These are phyloP conservation scores for Thuja plicata DNA, from an alignment of 83 land plant genomes.

Conservation along the genomic window DNA sequence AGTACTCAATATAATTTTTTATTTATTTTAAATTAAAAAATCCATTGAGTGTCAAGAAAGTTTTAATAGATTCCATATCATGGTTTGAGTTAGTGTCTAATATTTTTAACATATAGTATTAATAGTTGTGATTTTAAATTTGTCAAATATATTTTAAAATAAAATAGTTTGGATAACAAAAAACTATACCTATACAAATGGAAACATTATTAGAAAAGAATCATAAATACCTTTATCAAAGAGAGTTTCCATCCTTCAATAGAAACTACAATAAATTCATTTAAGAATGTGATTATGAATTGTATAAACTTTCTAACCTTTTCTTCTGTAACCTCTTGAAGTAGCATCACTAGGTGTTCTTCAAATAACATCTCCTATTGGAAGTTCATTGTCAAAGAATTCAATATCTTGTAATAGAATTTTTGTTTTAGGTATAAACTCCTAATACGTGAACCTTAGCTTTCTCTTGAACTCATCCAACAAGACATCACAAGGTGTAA, in stretches of 20 bases:
- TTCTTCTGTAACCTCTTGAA: slow-evolving; percentile 22
- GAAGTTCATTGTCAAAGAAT: slow-evolving; percentile 42
- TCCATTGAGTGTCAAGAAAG: too few relatives aligned
- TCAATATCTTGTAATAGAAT: slow-evolving; percentile 46
- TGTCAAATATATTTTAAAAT: too few relatives aligned
- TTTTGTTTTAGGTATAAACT: slow-evolving; percentile 29
- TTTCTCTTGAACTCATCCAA: slow-evolving; percentile 51
- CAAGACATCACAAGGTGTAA: slow-evolving; percentile 21
- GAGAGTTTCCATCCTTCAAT: slow-evolving; percentile 58
- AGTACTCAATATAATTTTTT: too few relatives aligned
- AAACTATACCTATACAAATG: too few relatives aligned
- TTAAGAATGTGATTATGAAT: slow-evolving; percentile 41
- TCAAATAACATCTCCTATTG: slow-evolving; percentile 43
- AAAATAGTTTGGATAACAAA: too few relatives aligned
- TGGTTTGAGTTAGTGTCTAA: too few relatives aligned
- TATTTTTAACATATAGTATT: too few relatives aligned
- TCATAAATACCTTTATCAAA: slow-evolving; percentile 12
- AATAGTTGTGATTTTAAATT: too few relatives aligned
- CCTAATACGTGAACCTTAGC: slow-evolving; percentile 48
- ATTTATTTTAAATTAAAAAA: slow-evolving; percentile 14
- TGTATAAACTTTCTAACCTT: slow-evolving; percentile 48
- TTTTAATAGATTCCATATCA: too few relatives aligned
- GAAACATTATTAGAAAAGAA: too few relatives aligned
- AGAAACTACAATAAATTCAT: slow-evolving; percentile 59
- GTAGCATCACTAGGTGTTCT: slow-evolving; percentile 38